Base-by-base conservation (phyloP, 1,139 yeast species). In the Saccharomyces pastorianus region DNA sequence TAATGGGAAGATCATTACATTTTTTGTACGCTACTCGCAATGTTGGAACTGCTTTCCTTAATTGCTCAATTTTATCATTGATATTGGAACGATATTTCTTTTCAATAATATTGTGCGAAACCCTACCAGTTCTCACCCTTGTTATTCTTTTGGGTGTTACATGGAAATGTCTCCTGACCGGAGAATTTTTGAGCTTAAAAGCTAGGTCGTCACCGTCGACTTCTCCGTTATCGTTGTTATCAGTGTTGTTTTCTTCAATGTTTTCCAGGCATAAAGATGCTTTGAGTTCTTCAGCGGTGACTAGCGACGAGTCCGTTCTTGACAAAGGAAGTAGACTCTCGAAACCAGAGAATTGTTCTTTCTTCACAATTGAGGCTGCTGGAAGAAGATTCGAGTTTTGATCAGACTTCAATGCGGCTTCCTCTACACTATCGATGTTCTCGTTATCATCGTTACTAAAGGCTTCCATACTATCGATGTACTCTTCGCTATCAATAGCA, bases 51-150 rank as follows among this genome's bases (percentile, higher is more conserved):
- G 86, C 84, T 60, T 85, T 85, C 66, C 88, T 76, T 50, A 86
- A 76, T 55, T 81, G 81, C 53, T 80, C 64, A 48, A 86, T 84
- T 70, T 84, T 84, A 52, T 84, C 78, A 66, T 85, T 85, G 59
- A 86, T 84, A 61, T 84, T 84, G 14, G 86, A 82, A 64, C 95
- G 74, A 66, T 86, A 85, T 65, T 84, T 84, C 68, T 84, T 84
- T 63, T 86, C 95, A 63, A 85, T 84, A 73, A 83, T 80, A 62
- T 85, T 85, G 68, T 86, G 93, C 2, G 88, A 79, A 1, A 81
- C 76, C 64, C 69, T 81, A 80, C 59, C 73, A 71, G 34, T 38
- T 38, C 42, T 38, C 42, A 38, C 42, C 42, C 42, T 38, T 8
- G 23, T 38, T 38, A 38, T 64, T 64, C 56, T 67, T 63, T 17